A percentile compares a stretch with the other conserved stretches of the same genome.
Evolutionary conservation across 495 filamentous ascomycete genomes (phyloP).

Genomic region (Podospora conica): DNA sequence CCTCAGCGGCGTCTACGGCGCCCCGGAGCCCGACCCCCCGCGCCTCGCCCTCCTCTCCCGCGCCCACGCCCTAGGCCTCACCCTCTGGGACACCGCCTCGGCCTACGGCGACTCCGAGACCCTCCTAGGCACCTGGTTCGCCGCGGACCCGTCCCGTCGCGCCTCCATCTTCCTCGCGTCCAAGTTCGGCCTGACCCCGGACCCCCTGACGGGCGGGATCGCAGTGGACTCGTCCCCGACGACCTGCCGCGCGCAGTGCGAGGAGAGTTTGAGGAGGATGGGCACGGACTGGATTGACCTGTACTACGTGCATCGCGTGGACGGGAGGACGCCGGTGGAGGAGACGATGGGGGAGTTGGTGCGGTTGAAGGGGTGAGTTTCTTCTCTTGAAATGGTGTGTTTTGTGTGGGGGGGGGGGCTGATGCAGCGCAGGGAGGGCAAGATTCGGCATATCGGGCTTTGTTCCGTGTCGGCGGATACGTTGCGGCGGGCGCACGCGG

Average conservation of each 20-base stretch:
- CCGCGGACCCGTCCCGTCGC: conserved; percentile 40
- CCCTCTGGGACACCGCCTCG: conserved; percentile 48
- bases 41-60: conserved; percentile 44
- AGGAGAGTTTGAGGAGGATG: conserved; percentile 47
- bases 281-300: conserved; percentile 52
- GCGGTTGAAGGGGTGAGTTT: conserved; percentile 33
- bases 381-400: no score
- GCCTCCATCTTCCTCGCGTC: conserved; percentile 52
- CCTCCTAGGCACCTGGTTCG: conserved; percentile 51
- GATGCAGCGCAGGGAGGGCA: conserved; percentile 32
- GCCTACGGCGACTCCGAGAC: conserved; percentile 47
- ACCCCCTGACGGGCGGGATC: conserved; percentile 6
- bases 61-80: conserved; percentile 41
- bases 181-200: conserved; percentile 40
- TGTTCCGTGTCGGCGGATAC: conserved; percentile 33
- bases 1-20: conserved; percentile 44
- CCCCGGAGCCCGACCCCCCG: conserved; percentile 21
- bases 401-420: no score
- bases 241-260: conserved; percentile 46
- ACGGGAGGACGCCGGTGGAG: conserved; percentile 55
- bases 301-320: conserved; percentile 54
- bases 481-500: conserved; percentile 33
- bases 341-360: conserved; percentile 52
- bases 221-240: conserved; percentile 45
- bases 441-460: conserved; percentile 50